Conservation (phyloP, 306 rosid species). For the Morella rubra region DNA sequence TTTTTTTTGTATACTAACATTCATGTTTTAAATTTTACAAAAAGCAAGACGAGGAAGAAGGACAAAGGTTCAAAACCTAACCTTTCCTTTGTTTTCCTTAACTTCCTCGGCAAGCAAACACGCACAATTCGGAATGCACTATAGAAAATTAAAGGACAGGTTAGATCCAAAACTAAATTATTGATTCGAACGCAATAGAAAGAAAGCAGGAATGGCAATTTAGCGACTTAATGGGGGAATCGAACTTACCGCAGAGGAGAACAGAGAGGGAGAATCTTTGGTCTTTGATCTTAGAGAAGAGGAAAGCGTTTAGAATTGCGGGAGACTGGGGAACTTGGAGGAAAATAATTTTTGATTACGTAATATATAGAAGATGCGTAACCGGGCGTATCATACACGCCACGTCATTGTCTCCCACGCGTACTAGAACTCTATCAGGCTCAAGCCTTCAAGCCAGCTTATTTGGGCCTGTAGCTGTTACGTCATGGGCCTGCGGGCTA, state of each 20-base stretch:
- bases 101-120: conserved; percentile 8
- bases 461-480: not conserved
- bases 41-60: not conserved
- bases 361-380: not conserved
- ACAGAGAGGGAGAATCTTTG: conserved; percentile 13
- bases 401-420: not conserved
- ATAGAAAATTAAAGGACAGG: not conserved
- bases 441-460: not conserved
- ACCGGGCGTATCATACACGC: conserved; percentile 9
- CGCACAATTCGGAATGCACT: not conserved
- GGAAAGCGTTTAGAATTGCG: not conserved
- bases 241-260: not conserved
- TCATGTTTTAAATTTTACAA: not conserved
- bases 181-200: not conserved
- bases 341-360: not conserved
- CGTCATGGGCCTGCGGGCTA: too few species aligned
- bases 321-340: not conserved
- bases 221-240: not conserved
- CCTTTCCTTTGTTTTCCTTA: not conserved
- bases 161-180: not conserved
- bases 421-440: not conserved
- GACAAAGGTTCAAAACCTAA: not conserved
- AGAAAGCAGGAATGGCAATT: not conserved
- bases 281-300: conserved; percentile 30
- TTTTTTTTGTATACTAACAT: too few species aligned